Evolutionary conservation across 768 basidiomycete species (phyloP).

Genomic region (Auriscalpium orientale): DNA sequence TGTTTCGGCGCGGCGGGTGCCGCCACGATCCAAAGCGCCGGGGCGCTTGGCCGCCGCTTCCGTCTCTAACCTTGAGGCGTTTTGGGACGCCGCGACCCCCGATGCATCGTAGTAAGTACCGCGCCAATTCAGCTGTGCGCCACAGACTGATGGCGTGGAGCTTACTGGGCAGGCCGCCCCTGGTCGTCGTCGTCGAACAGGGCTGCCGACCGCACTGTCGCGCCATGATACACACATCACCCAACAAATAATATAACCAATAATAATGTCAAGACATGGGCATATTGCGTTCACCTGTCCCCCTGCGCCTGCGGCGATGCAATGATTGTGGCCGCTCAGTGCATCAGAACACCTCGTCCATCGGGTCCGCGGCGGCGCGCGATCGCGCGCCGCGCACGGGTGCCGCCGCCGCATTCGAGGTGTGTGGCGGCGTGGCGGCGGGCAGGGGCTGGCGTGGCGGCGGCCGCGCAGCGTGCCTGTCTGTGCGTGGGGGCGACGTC

Average conservation of each 20-base stretch:
- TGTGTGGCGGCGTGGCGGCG: background rate
- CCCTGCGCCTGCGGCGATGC: no score
- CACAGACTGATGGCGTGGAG: no score
- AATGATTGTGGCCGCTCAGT: no score
- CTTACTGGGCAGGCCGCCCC: no score
- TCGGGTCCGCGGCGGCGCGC: background rate
- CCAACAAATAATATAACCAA: background rate
- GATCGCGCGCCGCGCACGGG: background rate
- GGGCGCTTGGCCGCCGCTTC: background rate
- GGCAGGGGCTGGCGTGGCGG: background rate
- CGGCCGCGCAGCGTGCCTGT: background rate
- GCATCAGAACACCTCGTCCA: background rate
- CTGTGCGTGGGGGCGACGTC: no score
- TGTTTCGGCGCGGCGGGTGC: background rate
- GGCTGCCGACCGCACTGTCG: background rate
- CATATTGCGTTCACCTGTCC: no score
- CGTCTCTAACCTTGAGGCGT: background rate
- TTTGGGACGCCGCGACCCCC: background rate
- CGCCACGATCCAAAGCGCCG: background rate
- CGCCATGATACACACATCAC: background rate
- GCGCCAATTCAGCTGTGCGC: no score
- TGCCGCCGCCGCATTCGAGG: background rate
- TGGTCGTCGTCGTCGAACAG: background rate
- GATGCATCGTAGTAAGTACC: no score
- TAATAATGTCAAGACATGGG: background rate